Percentiles rank a stretch among this genome's conserved stretches.
Evolutionary conservation across 805 yeast species (phyloP).

Genomic region (Metschnikowia similis): DNA sequence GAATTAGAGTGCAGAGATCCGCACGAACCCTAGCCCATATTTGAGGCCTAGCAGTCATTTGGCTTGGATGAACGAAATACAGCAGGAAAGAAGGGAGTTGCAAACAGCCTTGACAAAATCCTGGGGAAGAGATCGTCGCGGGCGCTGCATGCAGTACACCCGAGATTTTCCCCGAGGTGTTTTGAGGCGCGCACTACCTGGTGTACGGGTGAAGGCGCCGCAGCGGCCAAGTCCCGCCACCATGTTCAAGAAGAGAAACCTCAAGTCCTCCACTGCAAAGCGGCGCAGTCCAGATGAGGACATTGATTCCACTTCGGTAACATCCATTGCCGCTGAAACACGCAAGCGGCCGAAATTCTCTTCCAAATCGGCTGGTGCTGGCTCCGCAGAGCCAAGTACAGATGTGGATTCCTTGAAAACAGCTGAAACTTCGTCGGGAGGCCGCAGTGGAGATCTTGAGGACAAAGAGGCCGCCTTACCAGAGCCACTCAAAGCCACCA

Average conservation of each 20-base stretch:
- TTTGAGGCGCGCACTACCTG: not conserved
- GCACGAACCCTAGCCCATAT: too few relatives aligned
- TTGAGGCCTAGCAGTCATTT: too few relatives aligned
- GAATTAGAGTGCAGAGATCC: too few relatives aligned
- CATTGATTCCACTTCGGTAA: not conserved
- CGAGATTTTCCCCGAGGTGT: too few relatives aligned
- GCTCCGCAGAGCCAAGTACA: not conserved
- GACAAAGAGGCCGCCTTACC: not conserved
- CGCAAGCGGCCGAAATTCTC: not conserved
- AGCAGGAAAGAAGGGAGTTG: too few relatives aligned
- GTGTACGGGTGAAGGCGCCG: slow-evolving; percentile 5
- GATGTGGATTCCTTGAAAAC: not conserved
- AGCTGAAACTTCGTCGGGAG: not conserved
- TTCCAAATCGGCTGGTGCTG: not conserved
- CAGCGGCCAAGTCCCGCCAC: not conserved
- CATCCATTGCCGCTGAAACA: not conserved
- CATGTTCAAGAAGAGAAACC: slow-evolving; percentile 17
- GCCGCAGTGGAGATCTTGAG: slow-evolving; percentile 1
- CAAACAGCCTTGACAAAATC: too few relatives aligned
- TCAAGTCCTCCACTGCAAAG: slow-evolving; percentile 6
- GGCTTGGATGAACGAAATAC: too few relatives aligned
- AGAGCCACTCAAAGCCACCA: not conserved
- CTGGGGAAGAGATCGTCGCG: too few relatives aligned
- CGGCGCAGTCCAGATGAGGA: slow-evolving; percentile 6
- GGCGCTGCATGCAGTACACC: too few relatives aligned